Evolutionary conservation across 2,329 filamentous ascomycete genomes (phyloP).

Genomic region (Chrysosporium keratinophilum): DNA sequence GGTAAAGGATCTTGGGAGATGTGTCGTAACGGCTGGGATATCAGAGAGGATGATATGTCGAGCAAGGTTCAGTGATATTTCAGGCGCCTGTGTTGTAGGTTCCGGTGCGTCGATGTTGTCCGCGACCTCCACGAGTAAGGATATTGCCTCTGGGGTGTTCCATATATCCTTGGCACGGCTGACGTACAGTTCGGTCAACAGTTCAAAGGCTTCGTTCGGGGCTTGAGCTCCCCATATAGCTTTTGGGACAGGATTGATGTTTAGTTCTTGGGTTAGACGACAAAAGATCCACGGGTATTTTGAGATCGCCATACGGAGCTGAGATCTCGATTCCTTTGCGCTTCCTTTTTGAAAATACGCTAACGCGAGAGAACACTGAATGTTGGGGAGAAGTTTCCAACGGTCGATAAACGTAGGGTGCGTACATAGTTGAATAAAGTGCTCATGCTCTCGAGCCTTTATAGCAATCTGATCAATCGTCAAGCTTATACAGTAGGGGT

Average conservation of each 20-base stretch:
- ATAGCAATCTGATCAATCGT: slow-evolving; percentile 76
- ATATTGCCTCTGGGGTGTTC: slow-evolving; percentile 63
- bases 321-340: slow-evolving; percentile 51
- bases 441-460: slow-evolving; percentile 64
- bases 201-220: slow-evolving; percentile 52
- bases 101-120: slow-evolving; percentile 41
- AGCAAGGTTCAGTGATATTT: slow-evolving; percentile 50
- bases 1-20: slow-evolving; percentile 58
- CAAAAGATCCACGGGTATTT: slow-evolving; percentile 76
- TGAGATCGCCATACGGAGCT: slow-evolving; percentile 58
- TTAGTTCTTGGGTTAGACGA: slow-evolving; percentile 67
- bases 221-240: slow-evolving; percentile 72
- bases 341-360: slow-evolving; percentile 65
- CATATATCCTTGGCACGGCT: slow-evolving; percentile 70
- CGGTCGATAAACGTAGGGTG: slow-evolving; percentile 41
- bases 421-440: slow-evolving; percentile 60
- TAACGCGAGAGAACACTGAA: slow-evolving; percentile 65
- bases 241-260: slow-evolving; percentile 63
- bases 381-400: slow-evolving; percentile 53
- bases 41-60: slow-evolving; percentile 72
- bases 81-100: slow-evolving; percentile 35
- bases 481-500: slow-evolving; percentile 74
- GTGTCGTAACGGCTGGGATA: slow-evolving; percentile 56
- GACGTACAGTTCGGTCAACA: slow-evolving; percentile 67
- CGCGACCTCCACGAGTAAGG: slow-evolving; percentile 59